Evolutionary conservation across 2,329 filamentous ascomycete genomes (phyloP).

Genomic region (Monosporascus sp.): DNA sequence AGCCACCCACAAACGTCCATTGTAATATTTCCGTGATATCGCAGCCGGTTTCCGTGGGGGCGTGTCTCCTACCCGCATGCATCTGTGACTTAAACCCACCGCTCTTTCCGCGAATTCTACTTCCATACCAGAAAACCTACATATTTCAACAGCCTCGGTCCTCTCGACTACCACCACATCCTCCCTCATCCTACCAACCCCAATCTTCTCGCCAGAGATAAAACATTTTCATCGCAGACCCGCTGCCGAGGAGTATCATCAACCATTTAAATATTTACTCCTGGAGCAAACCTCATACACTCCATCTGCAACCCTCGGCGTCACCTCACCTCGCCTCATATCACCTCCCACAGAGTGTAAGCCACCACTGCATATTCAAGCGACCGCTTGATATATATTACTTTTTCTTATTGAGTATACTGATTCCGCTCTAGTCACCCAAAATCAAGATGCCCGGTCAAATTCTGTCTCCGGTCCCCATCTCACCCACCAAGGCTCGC

Average conservation of each 20-base stretch:
- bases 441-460: conserved; percentile 37
- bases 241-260: background rate
- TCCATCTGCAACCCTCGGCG: background rate
- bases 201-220: background rate
- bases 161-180: background rate
- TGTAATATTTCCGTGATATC: background rate
- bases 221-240: background rate
- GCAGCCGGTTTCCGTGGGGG: background rate
- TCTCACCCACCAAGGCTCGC: conserved; percentile 37
- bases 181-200: background rate
- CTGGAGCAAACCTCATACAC: background rate
- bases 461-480: conserved; percentile 41
- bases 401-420: background rate
- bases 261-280: background rate
- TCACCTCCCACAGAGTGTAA: no score
- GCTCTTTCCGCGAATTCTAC: conserved; percentile 7
- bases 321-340: background rate
- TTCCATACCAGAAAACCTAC: background rate
- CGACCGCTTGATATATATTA: background rate
- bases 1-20: no score
- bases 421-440: background rate
- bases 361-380: no score
- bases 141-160: background rate
- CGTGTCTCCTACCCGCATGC: background rate
- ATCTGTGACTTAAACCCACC: conserved; percentile 7